Conservation (phyloP, 208 protist genomes). For the Leishmania tropica region DNA sequence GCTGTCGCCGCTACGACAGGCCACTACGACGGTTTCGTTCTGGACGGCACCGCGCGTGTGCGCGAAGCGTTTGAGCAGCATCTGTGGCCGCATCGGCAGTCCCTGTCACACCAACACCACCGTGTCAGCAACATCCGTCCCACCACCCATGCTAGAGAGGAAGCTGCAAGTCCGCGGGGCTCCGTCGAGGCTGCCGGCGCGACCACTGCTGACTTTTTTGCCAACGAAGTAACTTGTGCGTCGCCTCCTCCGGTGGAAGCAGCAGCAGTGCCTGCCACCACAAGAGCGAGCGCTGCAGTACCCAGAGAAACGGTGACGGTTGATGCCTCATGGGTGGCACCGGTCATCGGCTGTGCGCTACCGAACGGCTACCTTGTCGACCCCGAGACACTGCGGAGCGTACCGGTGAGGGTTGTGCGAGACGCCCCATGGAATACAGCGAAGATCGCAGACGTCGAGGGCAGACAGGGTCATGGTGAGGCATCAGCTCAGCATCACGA, state of each 20-base stretch:
- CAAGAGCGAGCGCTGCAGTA: neutral
- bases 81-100: conserved; percentile 45
- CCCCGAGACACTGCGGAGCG: conserved; percentile 53
- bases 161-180: too few species aligned
- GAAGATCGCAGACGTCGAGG: neutral
- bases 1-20: neutral
- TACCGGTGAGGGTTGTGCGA: conserved; percentile 37
- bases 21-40: neutral
- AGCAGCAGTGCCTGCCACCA: neutral
- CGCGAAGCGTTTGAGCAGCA: conserved; percentile 64
- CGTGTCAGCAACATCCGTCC: neutral
- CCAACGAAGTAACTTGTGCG: neutral
- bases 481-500: conserved; percentile 6
- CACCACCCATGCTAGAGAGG: neutral
- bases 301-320: neutral
- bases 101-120: neutral
- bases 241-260: neutral
- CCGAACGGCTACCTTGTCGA: conserved; percentile 62
- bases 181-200: neutral
- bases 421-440: neutral
- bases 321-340: conserved; percentile 1
- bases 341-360: conserved; percentile 42
- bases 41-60: conserved; percentile 39
- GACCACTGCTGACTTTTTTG: neutral
- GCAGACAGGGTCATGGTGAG: neutral